These are phyloP conservation scores for Candida coquimbonensis DNA, from an alignment of 805 yeast genomes.

Conservation along the genomic window DNA sequence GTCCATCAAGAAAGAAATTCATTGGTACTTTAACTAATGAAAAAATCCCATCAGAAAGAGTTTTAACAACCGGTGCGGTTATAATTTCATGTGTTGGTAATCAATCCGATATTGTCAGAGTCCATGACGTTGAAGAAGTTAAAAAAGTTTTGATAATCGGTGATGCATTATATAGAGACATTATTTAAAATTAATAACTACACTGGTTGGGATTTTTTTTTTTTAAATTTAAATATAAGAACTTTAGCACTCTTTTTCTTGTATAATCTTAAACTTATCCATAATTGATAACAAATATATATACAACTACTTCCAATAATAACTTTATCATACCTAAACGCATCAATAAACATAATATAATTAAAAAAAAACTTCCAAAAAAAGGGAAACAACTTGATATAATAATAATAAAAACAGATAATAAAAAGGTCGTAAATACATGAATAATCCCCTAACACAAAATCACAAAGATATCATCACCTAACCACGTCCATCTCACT, in stretches of 20 bases:
- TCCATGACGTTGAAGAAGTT: slow-evolving; percentile 71
- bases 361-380: too few relatives aligned
- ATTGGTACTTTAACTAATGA: slow-evolving; percentile 69
- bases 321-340: too few relatives aligned
- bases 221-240: too few relatives aligned
- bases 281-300: too few relatives aligned
- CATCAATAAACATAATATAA: too few relatives aligned
- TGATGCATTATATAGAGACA: slow-evolving; percentile 59
- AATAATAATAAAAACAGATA: neutral
- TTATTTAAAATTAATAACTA: slow-evolving; percentile 4
- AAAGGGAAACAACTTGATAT: too few relatives aligned
- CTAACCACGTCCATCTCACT: slow-evolving; percentile 6
- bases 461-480: slow-evolving; percentile 7
- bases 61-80: slow-evolving; percentile 69
- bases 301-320: too few relatives aligned
- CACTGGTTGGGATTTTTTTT: neutral
- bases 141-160: slow-evolving; percentile 50
- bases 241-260: too few relatives aligned
- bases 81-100: slow-evolving; percentile 67
- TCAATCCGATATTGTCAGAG: slow-evolving; percentile 76
- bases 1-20: slow-evolving; percentile 85
- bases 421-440: slow-evolving; percentile 13
- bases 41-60: slow-evolving; percentile 51
- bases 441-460: slow-evolving; percentile 7
- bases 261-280: too few relatives aligned